phyloP scores from a whole-genome alignment of 306 rosid genomes.

The Astragalus glycyphyllos region DNA sequence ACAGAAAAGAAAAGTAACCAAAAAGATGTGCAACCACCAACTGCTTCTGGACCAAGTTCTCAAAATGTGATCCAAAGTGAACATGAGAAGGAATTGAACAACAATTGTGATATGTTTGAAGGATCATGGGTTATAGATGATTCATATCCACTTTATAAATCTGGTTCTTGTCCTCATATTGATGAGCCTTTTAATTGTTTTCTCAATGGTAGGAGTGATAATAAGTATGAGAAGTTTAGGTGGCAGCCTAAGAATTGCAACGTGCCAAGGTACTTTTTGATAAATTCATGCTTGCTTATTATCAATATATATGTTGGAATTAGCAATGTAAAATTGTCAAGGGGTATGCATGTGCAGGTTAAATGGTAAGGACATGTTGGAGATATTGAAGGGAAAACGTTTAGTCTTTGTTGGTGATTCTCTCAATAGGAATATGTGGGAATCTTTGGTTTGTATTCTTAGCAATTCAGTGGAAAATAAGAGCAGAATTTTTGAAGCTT shows the following conservation, averaged over 20 bases:
- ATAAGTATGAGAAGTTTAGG: conserved; percentile 55
- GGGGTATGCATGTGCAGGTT: conserved; percentile 55
- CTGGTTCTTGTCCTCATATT: conserved; percentile 73
- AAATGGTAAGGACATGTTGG: conserved; percentile 67
- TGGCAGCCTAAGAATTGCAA: conserved; percentile 83
- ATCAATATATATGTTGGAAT: no score
- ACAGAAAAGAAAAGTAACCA: background rate
- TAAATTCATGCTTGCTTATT: background rate
- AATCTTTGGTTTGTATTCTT: conserved; percentile 77
- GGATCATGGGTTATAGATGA: conserved; percentile 85
- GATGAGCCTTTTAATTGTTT: conserved; percentile 80
- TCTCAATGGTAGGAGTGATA: conserved; percentile 68
- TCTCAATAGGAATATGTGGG: conserved; percentile 94
- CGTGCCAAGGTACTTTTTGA: conserved; percentile 69
- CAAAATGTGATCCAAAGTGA: conserved; percentile 38
- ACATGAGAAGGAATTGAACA: conserved; percentile 45
- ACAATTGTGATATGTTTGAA: conserved; percentile 63
- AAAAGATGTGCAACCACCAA: background rate
- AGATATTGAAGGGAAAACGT: conserved; percentile 72
- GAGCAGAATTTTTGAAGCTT: conserved; percentile 68
- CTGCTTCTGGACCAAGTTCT: background rate
- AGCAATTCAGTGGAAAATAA: conserved; percentile 70
- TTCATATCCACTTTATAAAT: conserved; percentile 67
- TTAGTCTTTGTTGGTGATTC: conserved; percentile 88
- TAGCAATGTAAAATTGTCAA: no score